Conservation (phyloP, 2,329 filamentous ascomycete genomes). For the Nemania bipapillata region DNA sequence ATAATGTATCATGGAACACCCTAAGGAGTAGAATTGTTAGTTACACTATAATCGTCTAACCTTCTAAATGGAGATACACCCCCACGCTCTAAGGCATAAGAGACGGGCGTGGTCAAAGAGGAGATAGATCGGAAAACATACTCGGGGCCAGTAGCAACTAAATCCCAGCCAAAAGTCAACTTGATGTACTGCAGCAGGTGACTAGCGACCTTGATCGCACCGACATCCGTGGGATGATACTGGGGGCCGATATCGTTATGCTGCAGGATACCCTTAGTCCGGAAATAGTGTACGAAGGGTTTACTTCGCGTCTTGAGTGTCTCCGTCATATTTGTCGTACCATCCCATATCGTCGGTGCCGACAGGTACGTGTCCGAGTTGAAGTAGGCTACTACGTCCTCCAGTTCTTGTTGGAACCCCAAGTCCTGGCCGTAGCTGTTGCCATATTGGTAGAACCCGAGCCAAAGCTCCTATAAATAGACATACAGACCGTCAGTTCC, state of each 20-base stretch:
- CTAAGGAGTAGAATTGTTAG: constrained; percentile 24
- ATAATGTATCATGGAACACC: constrained; percentile 60
- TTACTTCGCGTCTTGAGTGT: constrained; percentile 49
- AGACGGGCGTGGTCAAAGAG: background rate
- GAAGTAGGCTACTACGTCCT: constrained; percentile 64
- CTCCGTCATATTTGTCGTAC: constrained; percentile 53
- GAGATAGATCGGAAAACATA: constrained; percentile 51
- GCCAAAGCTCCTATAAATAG: constrained; percentile 54
- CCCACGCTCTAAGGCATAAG: background rate
- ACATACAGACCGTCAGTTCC: background rate
- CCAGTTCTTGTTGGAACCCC: constrained; percentile 63
- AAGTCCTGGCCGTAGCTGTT: constrained; percentile 61
- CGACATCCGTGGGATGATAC: constrained; percentile 70
- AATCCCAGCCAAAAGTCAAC: constrained; percentile 65
- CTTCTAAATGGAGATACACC: background rate
- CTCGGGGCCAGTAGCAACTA: constrained; percentile 66
- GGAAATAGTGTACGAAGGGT: constrained; percentile 69
- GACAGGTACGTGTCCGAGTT: constrained; percentile 58
- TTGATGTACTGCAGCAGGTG: constrained; percentile 68
- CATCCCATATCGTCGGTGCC: constrained; percentile 56
- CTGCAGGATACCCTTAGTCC: constrained; percentile 69
- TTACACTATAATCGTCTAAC: background rate
- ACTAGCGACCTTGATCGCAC: constrained; percentile 69
- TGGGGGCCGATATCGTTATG: constrained; percentile 70
- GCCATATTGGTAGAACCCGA: constrained; percentile 62